A percentile compares a stretch with the other conserved stretches of the same genome.
These are phyloP conservation scores for Candida pini DNA, from an alignment of 805 yeast genomes.

Conservation along the genomic window DNA sequence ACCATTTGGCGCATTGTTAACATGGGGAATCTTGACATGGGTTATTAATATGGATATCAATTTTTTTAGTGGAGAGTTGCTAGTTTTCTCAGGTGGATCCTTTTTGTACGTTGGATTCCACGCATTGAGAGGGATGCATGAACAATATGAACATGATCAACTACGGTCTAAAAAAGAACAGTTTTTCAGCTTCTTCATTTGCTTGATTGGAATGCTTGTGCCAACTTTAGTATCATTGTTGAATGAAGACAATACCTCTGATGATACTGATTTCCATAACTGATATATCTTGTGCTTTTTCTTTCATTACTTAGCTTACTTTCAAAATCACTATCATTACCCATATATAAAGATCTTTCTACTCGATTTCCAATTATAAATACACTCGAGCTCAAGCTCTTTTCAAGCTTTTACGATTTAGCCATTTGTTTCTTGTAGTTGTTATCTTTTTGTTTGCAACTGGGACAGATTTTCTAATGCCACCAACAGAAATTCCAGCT, in stretches of 20 bases:
- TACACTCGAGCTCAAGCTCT: constrained; percentile 10
- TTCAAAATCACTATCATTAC: background rate
- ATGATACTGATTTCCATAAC: background rate
- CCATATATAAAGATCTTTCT: too few species aligned
- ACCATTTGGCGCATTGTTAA: constrained; percentile 52
- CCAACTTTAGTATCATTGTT: constrained; percentile 23
- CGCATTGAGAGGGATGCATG: constrained; percentile 43
- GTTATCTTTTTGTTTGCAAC: constrained; percentile 15
- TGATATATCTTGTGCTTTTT: background rate
- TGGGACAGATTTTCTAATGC: constrained; percentile 17
- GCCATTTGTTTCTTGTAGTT: constrained; percentile 27
- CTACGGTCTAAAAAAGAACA: constrained; percentile 2
- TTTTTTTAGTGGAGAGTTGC: constrained; percentile 44
- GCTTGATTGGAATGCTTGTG: constrained; percentile 25
- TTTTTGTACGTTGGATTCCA: constrained; percentile 68
- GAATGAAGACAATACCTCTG: constrained; percentile 20
- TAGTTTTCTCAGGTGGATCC: constrained; percentile 66
- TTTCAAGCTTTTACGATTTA: constrained; percentile 20
- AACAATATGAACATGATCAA: constrained; percentile 2
- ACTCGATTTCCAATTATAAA: too few species aligned
- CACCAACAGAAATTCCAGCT: too few species aligned
- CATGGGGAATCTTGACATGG: constrained; percentile 29
- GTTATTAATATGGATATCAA: constrained; percentile 15
- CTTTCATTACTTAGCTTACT: background rate
- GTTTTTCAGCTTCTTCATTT: constrained; percentile 11